Conservation (phyloP, 2,329 filamentous ascomycete genomes). For the Mollisiaceae sp. region DNA sequence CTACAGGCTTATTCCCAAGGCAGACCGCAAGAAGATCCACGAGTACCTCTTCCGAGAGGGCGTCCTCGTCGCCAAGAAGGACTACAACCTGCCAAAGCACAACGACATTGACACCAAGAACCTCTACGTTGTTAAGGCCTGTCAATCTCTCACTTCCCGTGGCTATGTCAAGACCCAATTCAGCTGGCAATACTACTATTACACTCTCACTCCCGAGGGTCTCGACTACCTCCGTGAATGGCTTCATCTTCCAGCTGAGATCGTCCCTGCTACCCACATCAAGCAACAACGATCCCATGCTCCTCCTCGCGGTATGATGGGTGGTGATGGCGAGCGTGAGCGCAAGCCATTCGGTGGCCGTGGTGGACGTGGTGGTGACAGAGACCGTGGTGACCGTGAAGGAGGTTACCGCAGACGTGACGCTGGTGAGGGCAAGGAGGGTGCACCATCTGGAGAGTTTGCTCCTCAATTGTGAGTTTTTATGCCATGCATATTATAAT, state of each 20-base stretch:
- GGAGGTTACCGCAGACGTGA: conserved; percentile 93
- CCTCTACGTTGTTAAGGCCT: conserved; percentile 98
- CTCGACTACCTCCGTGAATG: conserved; percentile 99
- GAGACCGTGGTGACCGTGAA: conserved; percentile 71
- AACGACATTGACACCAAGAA: conserved; percentile 99
- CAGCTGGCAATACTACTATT: conserved; percentile 99
- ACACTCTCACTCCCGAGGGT: conserved; percentile 99
- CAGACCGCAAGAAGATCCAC: conserved; percentile 99
- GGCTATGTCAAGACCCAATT: conserved; percentile 99
- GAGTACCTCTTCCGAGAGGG: conserved; percentile 97
- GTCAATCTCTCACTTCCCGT: conserved; percentile 96
- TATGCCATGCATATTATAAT: conserved; percentile 1
- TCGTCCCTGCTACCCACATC: conserved; percentile 99
- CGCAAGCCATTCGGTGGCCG: conserved; percentile 81
- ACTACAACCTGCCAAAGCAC: conserved; percentile 98
- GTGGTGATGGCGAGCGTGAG: conserved; percentile 79
- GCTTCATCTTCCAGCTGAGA: conserved; percentile 99
- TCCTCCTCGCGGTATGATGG: conserved; percentile 92
- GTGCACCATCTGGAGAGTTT: conserved; percentile 89
- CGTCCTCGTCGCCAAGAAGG: conserved; percentile 97
- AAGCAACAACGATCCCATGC: conserved; percentile 99
- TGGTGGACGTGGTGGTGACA: conserved; percentile 66
- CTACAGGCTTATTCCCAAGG: conserved; percentile 98
- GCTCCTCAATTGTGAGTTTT: conserved; percentile 81
- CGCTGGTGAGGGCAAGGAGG: conserved; percentile 84